Conservation (phyloP, 768 basidiomycete species). For the Tylopilus vinaceipallidus region DNA sequence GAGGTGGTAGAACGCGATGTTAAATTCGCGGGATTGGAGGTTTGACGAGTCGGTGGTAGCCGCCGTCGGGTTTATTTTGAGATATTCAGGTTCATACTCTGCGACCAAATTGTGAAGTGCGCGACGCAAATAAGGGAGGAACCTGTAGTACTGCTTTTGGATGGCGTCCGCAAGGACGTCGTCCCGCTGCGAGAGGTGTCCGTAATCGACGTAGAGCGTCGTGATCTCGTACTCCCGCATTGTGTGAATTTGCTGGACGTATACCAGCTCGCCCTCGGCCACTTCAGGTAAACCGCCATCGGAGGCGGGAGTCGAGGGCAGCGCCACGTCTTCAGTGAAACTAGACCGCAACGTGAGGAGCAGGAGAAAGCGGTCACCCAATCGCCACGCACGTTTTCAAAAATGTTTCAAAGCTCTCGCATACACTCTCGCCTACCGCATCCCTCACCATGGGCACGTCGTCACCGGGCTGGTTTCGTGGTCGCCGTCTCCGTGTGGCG, state of each 20-base stretch:
- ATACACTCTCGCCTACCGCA: constrained; percentile 93
- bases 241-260: constrained; percentile 90
- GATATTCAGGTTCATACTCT: constrained; percentile 88
- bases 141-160: constrained; percentile 93
- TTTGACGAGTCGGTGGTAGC: constrained; percentile 84
- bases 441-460: constrained; percentile 90
- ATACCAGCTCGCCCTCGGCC: constrained; percentile 65
- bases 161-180: constrained; percentile 94
- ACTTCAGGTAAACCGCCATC: constrained; percentile 60
- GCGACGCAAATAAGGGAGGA: constrained; percentile 90
- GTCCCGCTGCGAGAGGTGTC: constrained; percentile 85
- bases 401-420: constrained; percentile 89
- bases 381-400: constrained; percentile 71
- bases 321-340: constrained; percentile 77
- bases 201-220: constrained; percentile 95
- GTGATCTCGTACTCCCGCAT: constrained; percentile 95
- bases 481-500: constrained; percentile 47
- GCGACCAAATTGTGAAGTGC: constrained; percentile 88
- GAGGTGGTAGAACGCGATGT: constrained; percentile 92
- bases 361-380: not conserved
- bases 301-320: constrained; percentile 77
- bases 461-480: constrained; percentile 42
- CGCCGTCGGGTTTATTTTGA: constrained; percentile 92
- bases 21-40: constrained; percentile 90
- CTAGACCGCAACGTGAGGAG: constrained; percentile 40